Conservation (phyloP, 805 yeast species). For the Cyberlindnera mississippiensis region DNA sequence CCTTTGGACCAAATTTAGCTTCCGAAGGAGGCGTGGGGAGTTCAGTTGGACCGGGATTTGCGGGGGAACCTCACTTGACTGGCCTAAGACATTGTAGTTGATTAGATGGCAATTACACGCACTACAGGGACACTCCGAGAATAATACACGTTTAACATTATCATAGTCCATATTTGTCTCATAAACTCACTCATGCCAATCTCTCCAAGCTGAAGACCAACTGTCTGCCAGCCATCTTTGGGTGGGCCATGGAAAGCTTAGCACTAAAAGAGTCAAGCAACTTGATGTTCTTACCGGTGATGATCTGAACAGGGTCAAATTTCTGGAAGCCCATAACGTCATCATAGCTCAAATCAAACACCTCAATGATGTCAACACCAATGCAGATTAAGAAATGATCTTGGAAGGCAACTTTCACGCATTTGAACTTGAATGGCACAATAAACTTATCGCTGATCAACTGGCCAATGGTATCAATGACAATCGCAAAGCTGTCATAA, state of each 20-base stretch:
- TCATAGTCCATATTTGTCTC: neutral
- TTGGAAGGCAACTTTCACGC: slow-evolving; percentile 37
- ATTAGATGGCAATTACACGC: no score
- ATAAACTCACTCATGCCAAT: slow-evolving; percentile 1
- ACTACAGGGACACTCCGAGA: no score
- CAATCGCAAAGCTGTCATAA: slow-evolving; percentile 67
- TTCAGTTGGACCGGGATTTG: no score
- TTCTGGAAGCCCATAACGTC: slow-evolving; percentile 32
- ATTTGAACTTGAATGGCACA: slow-evolving; percentile 39
- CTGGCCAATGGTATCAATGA: slow-evolving; percentile 55
- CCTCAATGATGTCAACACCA: slow-evolving; percentile 65
- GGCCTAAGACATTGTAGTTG: no score
- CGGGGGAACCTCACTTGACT: no score
- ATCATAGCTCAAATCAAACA: slow-evolving; percentile 53
- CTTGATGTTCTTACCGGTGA: slow-evolving; percentile 64
- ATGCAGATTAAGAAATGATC: slow-evolving; percentile 49
- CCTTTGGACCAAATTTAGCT: no score
- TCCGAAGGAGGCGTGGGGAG: no score
- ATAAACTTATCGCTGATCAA: slow-evolving; percentile 39
- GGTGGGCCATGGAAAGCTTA: slow-evolving; percentile 57
- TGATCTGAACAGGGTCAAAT: slow-evolving; percentile 56
- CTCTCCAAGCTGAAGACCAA: slow-evolving; percentile 41
- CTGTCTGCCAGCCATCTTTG: slow-evolving; percentile 58
- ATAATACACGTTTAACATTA: no score
- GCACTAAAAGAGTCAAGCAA: slow-evolving; percentile 40